These are phyloP conservation scores for Coniferiporia sulphurascens DNA, from an alignment of 1,284 basidiomycete genomes.

Conservation along the genomic window DNA sequence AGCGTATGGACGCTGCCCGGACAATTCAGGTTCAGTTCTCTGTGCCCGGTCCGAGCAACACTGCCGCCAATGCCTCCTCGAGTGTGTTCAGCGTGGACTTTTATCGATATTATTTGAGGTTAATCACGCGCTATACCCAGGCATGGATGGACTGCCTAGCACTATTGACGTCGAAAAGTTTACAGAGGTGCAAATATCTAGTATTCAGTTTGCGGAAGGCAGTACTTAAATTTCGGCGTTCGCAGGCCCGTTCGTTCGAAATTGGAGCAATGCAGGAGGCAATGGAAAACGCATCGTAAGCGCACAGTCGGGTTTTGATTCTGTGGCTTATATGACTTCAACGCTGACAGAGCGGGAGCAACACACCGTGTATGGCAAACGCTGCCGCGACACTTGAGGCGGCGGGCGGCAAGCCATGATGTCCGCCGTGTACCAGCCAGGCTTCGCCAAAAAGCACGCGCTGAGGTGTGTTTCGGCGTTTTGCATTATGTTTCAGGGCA, in stretches of 20 bases:
- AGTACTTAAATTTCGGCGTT: conserved; percentile 5
- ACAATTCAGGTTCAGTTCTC: conserved; percentile 57
- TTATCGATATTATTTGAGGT: background rate
- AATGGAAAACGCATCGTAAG: conserved; percentile 74
- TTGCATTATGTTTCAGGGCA: background rate
- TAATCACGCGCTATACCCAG: conserved; percentile 29
- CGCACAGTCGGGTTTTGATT: background rate
- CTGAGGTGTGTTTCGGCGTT: conserved; percentile 54
- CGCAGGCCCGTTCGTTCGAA: conserved; percentile 79
- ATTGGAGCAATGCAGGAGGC: conserved; percentile 83
- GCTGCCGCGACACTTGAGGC: conserved; percentile 81
- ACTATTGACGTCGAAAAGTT: conserved; percentile 85
- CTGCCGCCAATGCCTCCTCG: background rate
- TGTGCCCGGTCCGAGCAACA: conserved; percentile 17
- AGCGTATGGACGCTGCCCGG: conserved; percentile 57
- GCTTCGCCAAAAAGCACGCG: conserved; percentile 71
- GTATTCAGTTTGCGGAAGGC: background rate
- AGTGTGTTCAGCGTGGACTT: background rate
- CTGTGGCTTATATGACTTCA: background rate
- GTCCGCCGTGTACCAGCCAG: conserved; percentile 82
- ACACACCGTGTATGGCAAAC: conserved; percentile 87
- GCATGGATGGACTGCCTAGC: conserved; percentile 58
- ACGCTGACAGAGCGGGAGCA: conserved; percentile 37
- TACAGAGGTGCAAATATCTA: conserved; percentile 53
- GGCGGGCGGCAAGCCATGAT: conserved; percentile 90